Conservation (phyloP, 2,329 filamentous ascomycete genomes). For the Fusarium protoensiforme region DNA sequence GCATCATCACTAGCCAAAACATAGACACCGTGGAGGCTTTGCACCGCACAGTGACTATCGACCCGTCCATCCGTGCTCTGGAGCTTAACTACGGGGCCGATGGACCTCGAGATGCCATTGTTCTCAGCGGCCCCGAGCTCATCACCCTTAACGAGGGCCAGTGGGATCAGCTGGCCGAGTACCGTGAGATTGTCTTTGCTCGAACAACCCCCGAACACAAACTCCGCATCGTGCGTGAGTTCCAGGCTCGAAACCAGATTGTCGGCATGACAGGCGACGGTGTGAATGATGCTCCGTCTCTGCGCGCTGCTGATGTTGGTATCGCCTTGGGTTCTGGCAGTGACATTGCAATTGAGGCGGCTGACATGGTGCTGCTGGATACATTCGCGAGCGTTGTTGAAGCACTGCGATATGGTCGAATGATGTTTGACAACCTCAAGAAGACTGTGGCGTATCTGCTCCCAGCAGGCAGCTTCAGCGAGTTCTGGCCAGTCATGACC, state of each 20-base stretch:
- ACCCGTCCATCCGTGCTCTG: slow-evolving; percentile 9
- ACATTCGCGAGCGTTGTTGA: slow-evolving; percentile 78
- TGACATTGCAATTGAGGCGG: slow-evolving; percentile 84
- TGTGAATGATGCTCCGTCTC: slow-evolving; percentile 86
- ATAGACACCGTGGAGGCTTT: slow-evolving; percentile 68
- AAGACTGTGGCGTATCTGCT: slow-evolving; percentile 78
- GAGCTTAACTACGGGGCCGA: slow-evolving; percentile 6
- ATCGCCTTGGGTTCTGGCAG: slow-evolving; percentile 85
- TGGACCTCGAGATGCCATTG: slow-evolving; percentile 59
- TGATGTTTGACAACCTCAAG: slow-evolving; percentile 84
- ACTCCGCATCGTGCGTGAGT: slow-evolving; percentile 80
- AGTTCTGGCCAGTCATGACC: slow-evolving; percentile 81
- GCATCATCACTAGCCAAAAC: slow-evolving; percentile 70
- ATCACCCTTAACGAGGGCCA: slow-evolving; percentile 73
- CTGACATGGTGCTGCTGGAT: slow-evolving; percentile 84
- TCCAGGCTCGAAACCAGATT: slow-evolving; percentile 72
- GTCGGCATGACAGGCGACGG: slow-evolving; percentile 90
- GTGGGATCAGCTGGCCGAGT: slow-evolving; percentile 73
- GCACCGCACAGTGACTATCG: slow-evolving; percentile 42
- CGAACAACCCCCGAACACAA: slow-evolving; percentile 84
- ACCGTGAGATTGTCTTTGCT: slow-evolving; percentile 79
- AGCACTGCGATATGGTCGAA: slow-evolving; percentile 77
- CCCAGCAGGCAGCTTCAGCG: slow-evolving; percentile 78
- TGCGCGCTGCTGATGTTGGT: slow-evolving; percentile 83
- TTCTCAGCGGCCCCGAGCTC: slow-evolving; percentile 74